These are phyloP conservation scores for Ganoderma multipileum DNA, from an alignment of 1,284 basidiomycete species.

Conservation along the genomic window DNA sequence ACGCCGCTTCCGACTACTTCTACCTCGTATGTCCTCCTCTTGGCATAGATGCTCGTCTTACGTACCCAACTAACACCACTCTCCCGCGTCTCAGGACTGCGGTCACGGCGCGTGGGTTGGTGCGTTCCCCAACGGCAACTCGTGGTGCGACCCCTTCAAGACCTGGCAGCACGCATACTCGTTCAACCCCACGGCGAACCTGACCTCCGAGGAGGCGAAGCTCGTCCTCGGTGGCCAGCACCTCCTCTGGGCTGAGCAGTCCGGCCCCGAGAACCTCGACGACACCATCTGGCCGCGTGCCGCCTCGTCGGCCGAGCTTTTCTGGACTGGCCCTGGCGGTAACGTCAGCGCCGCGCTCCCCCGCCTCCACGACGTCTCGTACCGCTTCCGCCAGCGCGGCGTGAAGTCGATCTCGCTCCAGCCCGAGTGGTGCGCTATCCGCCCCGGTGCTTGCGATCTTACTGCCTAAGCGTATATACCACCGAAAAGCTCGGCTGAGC, in stretches of 20 bases:
- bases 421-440: slow-evolving; percentile 83
- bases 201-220: slow-evolving; percentile 54
- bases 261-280: slow-evolving; percentile 75
- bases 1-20: slow-evolving; percentile 64
- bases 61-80: neutral
- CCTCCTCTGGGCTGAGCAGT: slow-evolving; percentile 83
- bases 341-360: slow-evolving; percentile 69
- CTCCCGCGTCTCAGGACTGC: slow-evolving; percentile 63
- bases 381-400: slow-evolving; percentile 73
- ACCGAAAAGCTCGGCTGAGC: neutral
- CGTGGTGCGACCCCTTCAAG: slow-evolving; percentile 81
- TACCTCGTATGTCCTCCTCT: slow-evolving; percentile 53
- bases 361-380: slow-evolving; percentile 79
- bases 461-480: slow-evolving; percentile 42
- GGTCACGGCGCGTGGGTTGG: slow-evolving; percentile 85
- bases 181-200: slow-evolving; percentile 73
- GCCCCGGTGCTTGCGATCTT: slow-evolving; percentile 68
- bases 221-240: slow-evolving; percentile 78
- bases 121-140: slow-evolving; percentile 50
- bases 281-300: slow-evolving; percentile 81
- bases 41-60: neutral
- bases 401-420: slow-evolving; percentile 75
- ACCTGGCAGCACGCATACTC: slow-evolving; percentile 78
- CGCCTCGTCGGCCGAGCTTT: slow-evolving; percentile 80
- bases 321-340: slow-evolving; percentile 75